Percentiles rank a stretch among this genome's conserved stretches.
phyloP scores from a whole-genome alignment of 1,284 basidiomycete species.

The Ustilago vetiveriae region DNA sequence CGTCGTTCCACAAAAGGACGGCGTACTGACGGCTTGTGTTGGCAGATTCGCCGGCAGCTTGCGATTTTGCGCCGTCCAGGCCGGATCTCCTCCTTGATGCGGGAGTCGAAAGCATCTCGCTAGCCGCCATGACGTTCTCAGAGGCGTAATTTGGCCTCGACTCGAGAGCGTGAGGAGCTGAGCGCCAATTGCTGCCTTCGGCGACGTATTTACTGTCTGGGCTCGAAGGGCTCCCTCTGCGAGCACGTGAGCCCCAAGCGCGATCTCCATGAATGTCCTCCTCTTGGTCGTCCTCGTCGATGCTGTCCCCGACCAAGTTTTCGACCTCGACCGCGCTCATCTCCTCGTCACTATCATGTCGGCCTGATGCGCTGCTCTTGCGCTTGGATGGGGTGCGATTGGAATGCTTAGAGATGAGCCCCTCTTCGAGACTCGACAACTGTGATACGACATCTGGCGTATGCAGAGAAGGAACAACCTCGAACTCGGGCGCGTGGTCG shows the following conservation, averaged over 20 bases:
- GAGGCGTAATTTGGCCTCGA: not conserved
- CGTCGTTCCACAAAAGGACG: constrained; percentile 94
- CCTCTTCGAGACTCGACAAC: constrained; percentile 68
- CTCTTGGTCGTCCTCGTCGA: constrained; percentile 25
- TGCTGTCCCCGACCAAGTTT: constrained; percentile 38
- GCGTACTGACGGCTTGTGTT: constrained; percentile 72
- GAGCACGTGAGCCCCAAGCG: constrained; percentile 15
- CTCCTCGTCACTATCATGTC: constrained; percentile 42
- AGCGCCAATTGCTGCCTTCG: constrained; percentile 22
- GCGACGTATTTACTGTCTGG: constrained; percentile 12
- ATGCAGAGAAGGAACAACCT: constrained; percentile 71
- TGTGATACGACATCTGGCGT: constrained; percentile 73
- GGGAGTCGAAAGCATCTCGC: constrained; percentile 16
- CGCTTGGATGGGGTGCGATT: constrained; percentile 37
- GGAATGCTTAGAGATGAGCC: constrained; percentile 10
- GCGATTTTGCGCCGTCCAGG: constrained; percentile 13
- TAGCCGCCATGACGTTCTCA: constrained; percentile 7
- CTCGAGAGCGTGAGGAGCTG: constrained; percentile 8
- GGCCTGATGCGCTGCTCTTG: constrained; percentile 21
- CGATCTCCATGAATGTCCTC: constrained; percentile 13
- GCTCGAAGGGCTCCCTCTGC: constrained; percentile 18
- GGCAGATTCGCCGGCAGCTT: not conserved
- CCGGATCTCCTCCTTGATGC: constrained; percentile 17
- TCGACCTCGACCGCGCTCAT: constrained; percentile 49
- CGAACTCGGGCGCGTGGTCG: constrained; percentile 83